Evolutionary conservation across 164 flowering plant genomes (phyloP).

Genomic region (Cinnamomum chago): DNA sequence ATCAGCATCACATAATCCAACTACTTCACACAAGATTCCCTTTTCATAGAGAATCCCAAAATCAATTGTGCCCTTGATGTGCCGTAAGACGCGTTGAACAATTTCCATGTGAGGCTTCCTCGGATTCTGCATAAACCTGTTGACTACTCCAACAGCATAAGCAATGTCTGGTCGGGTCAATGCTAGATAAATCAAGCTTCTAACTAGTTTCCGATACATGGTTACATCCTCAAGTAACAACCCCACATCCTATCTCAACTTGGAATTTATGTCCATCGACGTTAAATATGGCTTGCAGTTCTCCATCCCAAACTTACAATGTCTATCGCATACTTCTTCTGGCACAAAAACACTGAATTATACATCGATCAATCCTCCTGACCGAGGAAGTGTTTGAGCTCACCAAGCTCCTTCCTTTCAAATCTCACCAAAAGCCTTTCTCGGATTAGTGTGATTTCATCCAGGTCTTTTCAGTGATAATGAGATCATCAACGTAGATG

Average conservation of each 20-base stretch:
- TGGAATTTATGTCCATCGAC: neutral
- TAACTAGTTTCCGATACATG: constrained; percentile 12
- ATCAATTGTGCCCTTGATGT: neutral
- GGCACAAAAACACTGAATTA: neutral
- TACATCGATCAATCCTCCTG: neutral
- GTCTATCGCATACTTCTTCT: neutral
- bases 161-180: constrained; percentile 8
- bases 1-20: constrained; percentile 10
- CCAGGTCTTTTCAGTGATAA: constrained; percentile 1
- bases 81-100: too few species aligned
- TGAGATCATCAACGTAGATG: neutral
- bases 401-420: constrained; percentile 8
- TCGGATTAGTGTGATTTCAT: neutral
- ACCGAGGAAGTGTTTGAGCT: constrained; percentile 1
- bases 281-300: neutral
- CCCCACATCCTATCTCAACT: neutral
- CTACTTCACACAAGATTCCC: neutral
- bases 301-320: constrained; percentile 3
- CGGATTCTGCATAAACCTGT: constrained; percentile 5
- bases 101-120: constrained; percentile 8
- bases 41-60: constrained; percentile 5
- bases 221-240: neutral
- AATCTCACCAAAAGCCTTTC: neutral
- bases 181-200: constrained; percentile 17
- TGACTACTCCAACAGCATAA: neutral